Evolutionary conservation across 2,329 filamentous ascomycete species (phyloP), one percentile per base, ranked within the genome.

Genomic region (Cercospora sp.): DNA sequence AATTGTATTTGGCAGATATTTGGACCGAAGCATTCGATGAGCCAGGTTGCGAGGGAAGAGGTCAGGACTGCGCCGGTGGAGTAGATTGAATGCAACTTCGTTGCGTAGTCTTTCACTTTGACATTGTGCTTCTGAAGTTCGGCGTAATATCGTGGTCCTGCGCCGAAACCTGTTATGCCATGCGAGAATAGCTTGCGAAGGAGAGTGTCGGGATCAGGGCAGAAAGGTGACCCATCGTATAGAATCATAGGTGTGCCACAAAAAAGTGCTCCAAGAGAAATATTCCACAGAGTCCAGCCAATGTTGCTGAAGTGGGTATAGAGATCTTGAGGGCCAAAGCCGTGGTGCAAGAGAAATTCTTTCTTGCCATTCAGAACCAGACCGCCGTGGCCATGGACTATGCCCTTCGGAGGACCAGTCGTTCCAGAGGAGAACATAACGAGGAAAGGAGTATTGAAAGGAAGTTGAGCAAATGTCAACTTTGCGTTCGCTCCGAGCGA

Each of bases 231-330:
- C 5, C 48, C 48, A 10, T 53, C 48, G 13, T 53, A 53, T 7
- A 53, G 12, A 16, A 53, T 28, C 48, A 53, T 53, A 13, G 48
- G 48, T 16, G 48, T 53, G 2, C 48, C 13, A 30, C 48, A 53
- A 8, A 53, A 28, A 3, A 94, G 81, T 5, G 83, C 82, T 20
- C 83, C 82, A 0, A 92, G 80, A 40, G 85, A 86, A 3, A 84
- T 80, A 9, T 92, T 81, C 76, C 93, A 94, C 91, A 95, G 94
- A 78, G 95, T 94, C 92, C 92, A 94, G 0, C 90, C 90, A 0
- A 90, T 92, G 0, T 83, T 85, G 0, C 83, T 89, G 73, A 87
- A 89, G 75, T 89, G 87, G 30, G 88, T 71, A 0, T 84, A 81
- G 13, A 77, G 82, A 2, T 81, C 76, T 5, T 64, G 26, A 0